phyloP scores from a whole-genome alignment of 176 grass and related monocot genomes.

The Chloris gayana region DNA sequence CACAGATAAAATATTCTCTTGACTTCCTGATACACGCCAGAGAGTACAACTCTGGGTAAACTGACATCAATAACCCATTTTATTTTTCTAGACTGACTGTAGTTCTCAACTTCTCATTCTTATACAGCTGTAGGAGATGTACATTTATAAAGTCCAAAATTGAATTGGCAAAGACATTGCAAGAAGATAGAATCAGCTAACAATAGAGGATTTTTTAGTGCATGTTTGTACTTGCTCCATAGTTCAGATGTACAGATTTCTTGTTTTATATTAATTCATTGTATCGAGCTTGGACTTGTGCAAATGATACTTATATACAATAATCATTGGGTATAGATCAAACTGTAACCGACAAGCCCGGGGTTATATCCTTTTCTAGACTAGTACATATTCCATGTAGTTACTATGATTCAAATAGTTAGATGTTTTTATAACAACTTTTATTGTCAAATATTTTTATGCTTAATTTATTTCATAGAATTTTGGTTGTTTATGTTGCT shows the following conservation, averaged over 20 bases:
- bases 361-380: conserved; percentile 4
- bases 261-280: conserved; percentile 23
- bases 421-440: neutral
- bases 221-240: conserved; percentile 18
- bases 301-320: conserved; percentile 29
- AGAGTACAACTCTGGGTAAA: conserved; percentile 25
- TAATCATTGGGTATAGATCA: conserved; percentile 7
- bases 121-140: conserved; percentile 16
- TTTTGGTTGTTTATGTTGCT: neutral
- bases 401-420: neutral
- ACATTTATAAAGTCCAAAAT: conserved; percentile 4
- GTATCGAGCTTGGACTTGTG: neutral
- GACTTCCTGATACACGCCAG: neutral
- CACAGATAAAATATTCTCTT: conserved; percentile 10
- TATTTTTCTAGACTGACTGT: conserved; percentile 35
- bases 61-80: conserved; percentile 28
- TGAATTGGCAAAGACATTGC: neutral
- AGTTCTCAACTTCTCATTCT: conserved; percentile 25
- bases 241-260: conserved; percentile 22
- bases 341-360: neutral
- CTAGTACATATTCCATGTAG: neutral
- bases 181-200: conserved; percentile 17
- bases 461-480: neutral
- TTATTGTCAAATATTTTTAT: neutral
- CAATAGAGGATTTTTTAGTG: conserved; percentile 4